Base-by-base conservation (phyloP, 345 rosid genomes). In the Dovyalis caffra region DNA sequence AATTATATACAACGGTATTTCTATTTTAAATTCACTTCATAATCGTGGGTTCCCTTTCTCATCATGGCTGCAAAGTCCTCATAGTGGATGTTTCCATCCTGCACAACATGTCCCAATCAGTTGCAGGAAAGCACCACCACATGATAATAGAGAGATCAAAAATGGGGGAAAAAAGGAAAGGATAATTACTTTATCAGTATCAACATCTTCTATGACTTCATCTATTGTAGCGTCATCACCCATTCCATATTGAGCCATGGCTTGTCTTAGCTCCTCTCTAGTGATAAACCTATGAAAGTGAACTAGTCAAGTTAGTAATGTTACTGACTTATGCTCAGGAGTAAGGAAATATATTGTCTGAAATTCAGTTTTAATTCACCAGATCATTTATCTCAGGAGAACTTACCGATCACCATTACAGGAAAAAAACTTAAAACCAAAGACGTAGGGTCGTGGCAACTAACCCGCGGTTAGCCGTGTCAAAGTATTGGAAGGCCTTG, bases 71-170 rank as follows among this genome's bases (percentile, higher is more conserved):
- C 77, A 69, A 85, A 85, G 72, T 85, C 88, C 33, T 83, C 83
- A 21, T 81, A 83, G 64, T 85, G 69, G 51, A 85, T 85, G 29
- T 26, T 79, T 67, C 86, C 88, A 68, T 85, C 86, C 88, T 83
- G 68, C 73, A 72, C 6, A 1, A 14, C 0, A 66, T 4, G n/a
- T 31, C 15, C 9, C 26, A 26, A 45, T 69, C 51, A 21, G 25
- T 49, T 18, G 1, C 23, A 49, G 18, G 9, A 37, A 31, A 32
- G 29, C 20, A 29, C 8, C 33, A 29, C n/a, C 31, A 26, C 8
- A 64, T 5, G 15, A 0, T 4, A 33, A 11, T 29, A n/a, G 23
- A 21, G 31, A 70, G 40, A 8, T 8, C 3, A 8, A 64, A 23
- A 23, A 31, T 16, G 28, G 21, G 21, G n/a, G n/a, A n/a, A n/a